Evolutionary conservation across 2,329 filamentous ascomycete genomes (phyloP).

Genomic region (Aspergillus quadricinctus): DNA sequence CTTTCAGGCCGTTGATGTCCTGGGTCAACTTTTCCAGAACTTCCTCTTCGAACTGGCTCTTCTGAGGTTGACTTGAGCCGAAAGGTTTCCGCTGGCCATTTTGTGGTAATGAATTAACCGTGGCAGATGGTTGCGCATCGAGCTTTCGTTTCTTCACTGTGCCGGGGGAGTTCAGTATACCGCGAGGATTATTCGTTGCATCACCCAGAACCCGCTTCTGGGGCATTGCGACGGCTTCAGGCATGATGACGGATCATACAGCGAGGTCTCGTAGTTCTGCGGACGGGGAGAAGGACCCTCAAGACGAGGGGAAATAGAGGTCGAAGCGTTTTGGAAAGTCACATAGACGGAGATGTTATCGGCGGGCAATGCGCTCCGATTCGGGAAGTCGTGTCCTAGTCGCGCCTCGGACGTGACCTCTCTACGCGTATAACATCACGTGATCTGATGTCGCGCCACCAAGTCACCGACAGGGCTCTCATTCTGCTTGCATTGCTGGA

Average conservation of each 20-base stretch:
- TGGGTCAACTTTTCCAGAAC: constrained; percentile 94
- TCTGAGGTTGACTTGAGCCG: constrained; percentile 65
- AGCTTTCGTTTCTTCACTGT: constrained; percentile 79
- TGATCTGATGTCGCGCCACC: not conserved
- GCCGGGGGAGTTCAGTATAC: constrained; percentile 52
- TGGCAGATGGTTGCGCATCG: constrained; percentile 50
- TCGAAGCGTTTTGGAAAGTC: not conserved
- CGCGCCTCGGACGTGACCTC: constrained; percentile 23
- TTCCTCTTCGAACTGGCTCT: constrained; percentile 89
- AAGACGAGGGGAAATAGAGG: not conserved
- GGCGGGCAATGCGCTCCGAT: constrained; percentile 9
- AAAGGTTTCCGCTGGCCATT: constrained; percentile 52
- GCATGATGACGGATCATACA: constrained; percentile 29
- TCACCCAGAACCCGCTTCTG: constrained; percentile 72
- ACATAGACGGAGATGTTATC: not conserved
- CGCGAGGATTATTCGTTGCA: constrained; percentile 60
- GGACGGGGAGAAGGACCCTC: not conserved
- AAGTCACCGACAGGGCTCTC: too few species aligned
- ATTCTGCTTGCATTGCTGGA: too few species aligned
- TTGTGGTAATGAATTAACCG: constrained; percentile 58
- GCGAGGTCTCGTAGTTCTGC: not conserved
- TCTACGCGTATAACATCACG: constrained; percentile 17
- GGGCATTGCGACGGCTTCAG: constrained; percentile 44
- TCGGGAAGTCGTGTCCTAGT: constrained; percentile 16
- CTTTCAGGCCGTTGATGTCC: constrained; percentile 79